phyloP scores from a whole-genome alignment of 2,329 filamentous ascomycete species.

The Fusarium compactum region DNA sequence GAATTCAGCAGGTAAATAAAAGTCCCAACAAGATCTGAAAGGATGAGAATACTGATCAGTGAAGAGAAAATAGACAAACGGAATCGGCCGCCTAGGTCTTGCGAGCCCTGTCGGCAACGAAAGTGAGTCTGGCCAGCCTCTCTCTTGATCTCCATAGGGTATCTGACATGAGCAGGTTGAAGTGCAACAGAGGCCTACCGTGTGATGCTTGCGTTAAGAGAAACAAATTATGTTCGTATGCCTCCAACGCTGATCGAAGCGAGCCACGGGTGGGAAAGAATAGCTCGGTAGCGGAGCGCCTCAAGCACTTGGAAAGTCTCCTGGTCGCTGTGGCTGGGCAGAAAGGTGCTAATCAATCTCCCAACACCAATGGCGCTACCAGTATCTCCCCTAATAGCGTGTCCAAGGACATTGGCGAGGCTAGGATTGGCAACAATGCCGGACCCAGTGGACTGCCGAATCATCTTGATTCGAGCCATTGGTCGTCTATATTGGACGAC shows the following conservation, averaged over 20 bases:
- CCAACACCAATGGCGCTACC: not conserved
- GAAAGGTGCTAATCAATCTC: not conserved
- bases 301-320: constrained; percentile 49
- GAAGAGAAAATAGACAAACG: constrained; percentile 49
- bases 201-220: constrained; percentile 49
- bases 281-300: constrained; percentile 37
- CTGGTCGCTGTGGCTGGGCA: constrained; percentile 34
- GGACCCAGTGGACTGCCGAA: accelerated
- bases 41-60: not conserved
- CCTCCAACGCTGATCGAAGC: constrained; percentile 46
- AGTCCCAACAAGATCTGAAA: accelerated
- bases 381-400: not conserved
- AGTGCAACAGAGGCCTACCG: constrained; percentile 50
- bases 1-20: constrained; percentile 14
- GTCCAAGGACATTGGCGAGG: accelerated
- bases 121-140: constrained; percentile 42
- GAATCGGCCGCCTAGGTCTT: constrained; percentile 52
- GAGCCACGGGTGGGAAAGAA: not conserved
- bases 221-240: constrained; percentile 49
- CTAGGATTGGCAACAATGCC: accelerated
- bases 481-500: constrained; percentile 52
- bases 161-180: constrained; percentile 39
- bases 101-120: constrained; percentile 51
- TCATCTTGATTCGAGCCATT: constrained; percentile 52
- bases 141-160: not conserved